Percentiles rank a stretch among this genome's conserved stretches.
These are phyloP conservation scores for Monilinia laxa DNA, from an alignment of 2,329 filamentous ascomycete species.

Conservation along the genomic window DNA sequence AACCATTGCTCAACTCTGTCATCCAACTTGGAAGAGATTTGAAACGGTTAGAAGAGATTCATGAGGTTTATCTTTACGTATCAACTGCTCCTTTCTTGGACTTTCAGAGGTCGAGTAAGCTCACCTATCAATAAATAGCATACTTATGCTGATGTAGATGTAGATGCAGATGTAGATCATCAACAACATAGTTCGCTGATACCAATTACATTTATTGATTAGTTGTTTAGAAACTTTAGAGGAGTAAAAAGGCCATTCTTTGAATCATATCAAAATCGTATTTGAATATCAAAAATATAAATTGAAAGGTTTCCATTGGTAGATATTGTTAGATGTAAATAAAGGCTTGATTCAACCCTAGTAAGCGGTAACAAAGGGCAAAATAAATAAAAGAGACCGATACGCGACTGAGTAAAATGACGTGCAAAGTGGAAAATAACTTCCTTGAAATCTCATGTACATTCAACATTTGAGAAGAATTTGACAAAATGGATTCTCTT, in stretches of 20 bases:
- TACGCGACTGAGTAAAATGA: slow-evolving; percentile 9
- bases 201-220: neutral
- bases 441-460: slow-evolving; percentile 7
- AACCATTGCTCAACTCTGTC: neutral
- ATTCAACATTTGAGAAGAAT: slow-evolving; percentile 5
- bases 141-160: neutral
- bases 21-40: neutral
- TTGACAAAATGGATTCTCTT: slow-evolving; percentile 8
- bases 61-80: neutral
- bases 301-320: neutral
- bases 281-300: neutral
- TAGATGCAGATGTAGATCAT: neutral
- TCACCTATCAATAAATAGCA: neutral
- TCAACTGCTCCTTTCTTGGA: neutral
- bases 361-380: slow-evolving; percentile 14
- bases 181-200: neutral
- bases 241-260: neutral
- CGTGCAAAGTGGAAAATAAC: slow-evolving; percentile 19
- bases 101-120: neutral
- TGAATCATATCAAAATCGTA: neutral
- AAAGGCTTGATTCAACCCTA: neutral
- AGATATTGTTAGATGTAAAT: neutral
- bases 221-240: neutral
- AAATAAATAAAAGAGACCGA: slow-evolving; percentile 13
- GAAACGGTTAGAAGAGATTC: neutral